Base-by-base conservation (phyloP, 257 asterid genomes). In the Forsythia viridissima region DNA sequence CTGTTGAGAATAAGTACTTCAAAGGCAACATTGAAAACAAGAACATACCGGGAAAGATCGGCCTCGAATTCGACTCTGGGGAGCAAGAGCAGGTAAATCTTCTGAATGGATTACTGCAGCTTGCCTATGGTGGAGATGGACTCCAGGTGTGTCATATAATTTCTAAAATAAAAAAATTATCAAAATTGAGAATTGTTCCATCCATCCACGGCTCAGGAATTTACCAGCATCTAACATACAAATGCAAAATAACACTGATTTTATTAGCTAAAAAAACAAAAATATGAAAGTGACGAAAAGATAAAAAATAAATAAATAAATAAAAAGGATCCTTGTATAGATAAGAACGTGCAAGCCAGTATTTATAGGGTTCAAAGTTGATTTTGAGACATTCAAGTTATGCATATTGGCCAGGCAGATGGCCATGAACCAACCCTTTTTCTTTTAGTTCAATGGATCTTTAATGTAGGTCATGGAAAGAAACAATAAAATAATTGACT, bases 51-150 rank as follows among this genome's bases (percentile, higher is more conserved):
- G 98, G 74, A 93, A 82, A 79, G 91, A 68, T 87, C 82, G 97
- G 70, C 97, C 99, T 59, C 95, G 91, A 80, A 96, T 97, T 79
- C 97, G 93, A 87, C 98, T 93, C 88, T 82, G 92, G 77, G 98
- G 97, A 69, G 99, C 98, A 84, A 96, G 99, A 82, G 90, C 83
- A 79, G 99, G 95, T 79, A 96, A 90, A 90, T 96, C 99, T 74
- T 90, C 98, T 36, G 97, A 88, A 82, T 91, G 91, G 83, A 96
- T 72, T 76, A 92, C 99, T 40, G 99, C 98, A 80, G 99, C 98
- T 88, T 93, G 96, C 81, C 99, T 91, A 81, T 96, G 99, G 87
- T 96, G 98, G 59, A 93, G 98, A 91, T 96, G 99, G 82, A 96
- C 99, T 67, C 99, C 99, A 74, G 99, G 99, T 1, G 99, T 96